A percentile compares a stretch with the other conserved stretches of the same genome.
These are phyloP conservation scores for Agrocybe chaxingu DNA, from an alignment of 768 basidiomycete species.

Conservation along the genomic window DNA sequence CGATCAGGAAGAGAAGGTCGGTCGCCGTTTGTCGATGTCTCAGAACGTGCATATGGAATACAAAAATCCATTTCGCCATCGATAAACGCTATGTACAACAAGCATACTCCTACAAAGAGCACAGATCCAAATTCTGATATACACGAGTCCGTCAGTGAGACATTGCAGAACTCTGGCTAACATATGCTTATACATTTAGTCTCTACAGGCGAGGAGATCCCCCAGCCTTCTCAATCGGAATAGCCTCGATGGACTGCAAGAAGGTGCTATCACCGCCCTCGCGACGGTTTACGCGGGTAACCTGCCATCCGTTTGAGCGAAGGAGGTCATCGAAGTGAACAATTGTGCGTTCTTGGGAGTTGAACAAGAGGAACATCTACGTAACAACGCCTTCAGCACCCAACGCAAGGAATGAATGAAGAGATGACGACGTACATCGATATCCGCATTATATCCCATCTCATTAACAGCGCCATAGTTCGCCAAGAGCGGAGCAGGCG, in stretches of 20 bases:
- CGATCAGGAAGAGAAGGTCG: no score
- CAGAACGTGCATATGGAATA: no score
- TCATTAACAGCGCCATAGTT: slow-evolving; percentile 36
- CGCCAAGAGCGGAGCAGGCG: slow-evolving; percentile 32
- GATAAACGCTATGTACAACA: no score
- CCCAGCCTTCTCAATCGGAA: slow-evolving; percentile 8
- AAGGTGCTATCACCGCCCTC: slow-evolving; percentile 14
- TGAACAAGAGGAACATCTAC: slow-evolving; percentile 38
- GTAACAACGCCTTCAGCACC: background rate
- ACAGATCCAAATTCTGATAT: no score
- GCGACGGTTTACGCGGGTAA: slow-evolving; percentile 21
- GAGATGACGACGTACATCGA: slow-evolving; percentile 24
- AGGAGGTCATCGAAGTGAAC: slow-evolving; percentile 27
- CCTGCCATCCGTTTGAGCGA: slow-evolving; percentile 29
- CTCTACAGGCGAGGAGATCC: no score
- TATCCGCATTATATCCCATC: slow-evolving; percentile 31
- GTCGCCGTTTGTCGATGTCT: no score
- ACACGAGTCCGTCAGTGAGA: no score
- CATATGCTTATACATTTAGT: no score
- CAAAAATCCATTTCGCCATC: no score
- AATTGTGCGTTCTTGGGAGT: slow-evolving; percentile 36
- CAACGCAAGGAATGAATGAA: background rate
- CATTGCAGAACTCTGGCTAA: no score
- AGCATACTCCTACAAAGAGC: no score
- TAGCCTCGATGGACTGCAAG: slow-evolving; percentile 22